A percentile compares a stretch with the other conserved stretches of the same genome.
phyloP scores from a whole-genome alignment of 805 yeast species.

The Metschnikowia kunwiensis region DNA sequence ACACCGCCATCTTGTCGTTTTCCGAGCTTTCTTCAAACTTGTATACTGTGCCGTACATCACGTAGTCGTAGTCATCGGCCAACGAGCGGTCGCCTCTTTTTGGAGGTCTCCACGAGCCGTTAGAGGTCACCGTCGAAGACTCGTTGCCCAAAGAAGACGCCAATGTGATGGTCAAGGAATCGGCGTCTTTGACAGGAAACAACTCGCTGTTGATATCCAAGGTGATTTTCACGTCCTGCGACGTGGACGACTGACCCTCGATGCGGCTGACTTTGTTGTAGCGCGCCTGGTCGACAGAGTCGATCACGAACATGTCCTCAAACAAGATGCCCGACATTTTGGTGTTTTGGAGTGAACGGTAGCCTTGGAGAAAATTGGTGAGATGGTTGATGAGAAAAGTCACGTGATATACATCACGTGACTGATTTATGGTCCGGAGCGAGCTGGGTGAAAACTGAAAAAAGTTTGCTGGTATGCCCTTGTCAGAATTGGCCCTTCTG shows the following conservation, averaged over 20 bases:
- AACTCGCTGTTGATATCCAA: conserved; percentile 89
- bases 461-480: no score
- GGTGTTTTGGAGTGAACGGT: conserved; percentile 5
- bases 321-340: conserved; percentile 64
- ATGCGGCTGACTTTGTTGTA: conserved; percentile 90
- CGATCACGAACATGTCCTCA: conserved; percentile 87
- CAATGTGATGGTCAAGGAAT: conserved; percentile 78
- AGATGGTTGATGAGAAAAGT: background rate
- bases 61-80: conserved; percentile 97
- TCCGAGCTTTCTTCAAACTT: conserved; percentile 83
- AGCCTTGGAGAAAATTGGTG: background rate
- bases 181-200: conserved; percentile 76
- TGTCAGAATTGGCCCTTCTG: no score
- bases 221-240: conserved; percentile 75
- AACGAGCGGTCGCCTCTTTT: conserved; percentile 77
- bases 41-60: conserved; percentile 97
- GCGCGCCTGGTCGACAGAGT: conserved; percentile 80
- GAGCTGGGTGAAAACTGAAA: no score
- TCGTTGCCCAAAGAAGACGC: conserved; percentile 69
- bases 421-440: no score
- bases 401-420: conserved; percentile 1
- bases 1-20: conserved; percentile 75
- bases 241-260: conserved; percentile 81
- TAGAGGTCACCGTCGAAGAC: conserved; percentile 41
- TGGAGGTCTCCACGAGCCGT: conserved; percentile 81